Conservation (phyloP, 306 rosid species). For the Myrica gale region DNA sequence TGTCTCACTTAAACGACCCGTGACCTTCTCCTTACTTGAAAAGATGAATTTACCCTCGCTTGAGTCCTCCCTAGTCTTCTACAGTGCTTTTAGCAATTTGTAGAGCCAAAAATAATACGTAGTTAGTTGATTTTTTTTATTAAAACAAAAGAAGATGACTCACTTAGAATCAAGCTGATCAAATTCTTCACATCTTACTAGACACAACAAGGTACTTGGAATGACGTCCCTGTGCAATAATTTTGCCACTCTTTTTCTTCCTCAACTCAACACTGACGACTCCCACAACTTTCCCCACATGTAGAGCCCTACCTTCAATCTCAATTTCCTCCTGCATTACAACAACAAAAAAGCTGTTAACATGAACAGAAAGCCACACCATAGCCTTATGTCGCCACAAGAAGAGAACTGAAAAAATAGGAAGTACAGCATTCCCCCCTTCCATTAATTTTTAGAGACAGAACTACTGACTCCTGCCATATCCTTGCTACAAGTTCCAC, state of each 20-base stretch:
- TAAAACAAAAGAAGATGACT: too few relatives aligned
- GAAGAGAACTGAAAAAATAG: background rate
- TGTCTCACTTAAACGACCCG: too few relatives aligned
- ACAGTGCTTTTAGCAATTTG: too few relatives aligned
- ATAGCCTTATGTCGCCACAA: background rate
- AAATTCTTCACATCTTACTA: constrained; percentile 66
- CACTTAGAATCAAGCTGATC: too few relatives aligned
- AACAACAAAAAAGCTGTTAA: background rate
- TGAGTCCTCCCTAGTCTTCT: too few relatives aligned
- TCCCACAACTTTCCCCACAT: constrained; percentile 62
- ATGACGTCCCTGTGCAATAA: constrained; percentile 81
- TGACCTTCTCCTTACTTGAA: too few relatives aligned
- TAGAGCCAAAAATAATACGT: too few relatives aligned
- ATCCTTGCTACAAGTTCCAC: background rate
- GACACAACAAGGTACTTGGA: constrained; percentile 55
- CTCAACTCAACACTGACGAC: constrained; percentile 69
- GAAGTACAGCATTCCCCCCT: background rate
- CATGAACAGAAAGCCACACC: background rate
- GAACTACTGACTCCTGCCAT: background rate
- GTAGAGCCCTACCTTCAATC: constrained; percentile 56
- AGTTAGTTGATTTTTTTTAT: too few relatives aligned
- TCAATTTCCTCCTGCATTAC: constrained; percentile 65
- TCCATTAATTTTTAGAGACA: background rate
- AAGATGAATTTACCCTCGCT: too few relatives aligned
- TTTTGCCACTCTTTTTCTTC: constrained; percentile 64